Evolutionary conservation across 2,329 filamentous ascomycete species (phyloP).

Genomic region (Fonsecaea erecta): DNA sequence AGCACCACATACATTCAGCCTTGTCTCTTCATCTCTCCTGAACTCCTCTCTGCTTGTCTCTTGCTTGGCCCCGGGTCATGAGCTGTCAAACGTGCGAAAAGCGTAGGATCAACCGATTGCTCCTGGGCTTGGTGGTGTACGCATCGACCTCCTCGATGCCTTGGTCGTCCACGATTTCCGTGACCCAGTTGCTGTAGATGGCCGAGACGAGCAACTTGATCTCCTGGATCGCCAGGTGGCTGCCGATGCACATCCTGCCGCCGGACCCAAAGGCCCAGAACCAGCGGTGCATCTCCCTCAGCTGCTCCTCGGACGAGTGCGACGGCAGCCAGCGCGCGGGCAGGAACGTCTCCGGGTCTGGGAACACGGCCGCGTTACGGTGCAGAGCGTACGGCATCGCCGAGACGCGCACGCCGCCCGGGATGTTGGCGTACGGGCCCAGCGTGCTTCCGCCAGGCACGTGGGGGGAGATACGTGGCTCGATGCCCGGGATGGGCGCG

Average conservation of each 20-base stretch:
- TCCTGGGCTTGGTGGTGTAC: constrained; percentile 64
- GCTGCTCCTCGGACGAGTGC: constrained; percentile 41
- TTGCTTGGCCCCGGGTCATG: neutral
- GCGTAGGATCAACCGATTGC: constrained; percentile 63
- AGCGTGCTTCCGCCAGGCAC: constrained; percentile 42
- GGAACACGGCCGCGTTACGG: constrained; percentile 55
- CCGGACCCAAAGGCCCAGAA: constrained; percentile 59
- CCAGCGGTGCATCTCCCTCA: constrained; percentile 54
- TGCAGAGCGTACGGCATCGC: constrained; percentile 59
- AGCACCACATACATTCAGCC: neutral
- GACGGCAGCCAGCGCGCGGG: constrained; percentile 56
- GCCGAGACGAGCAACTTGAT: constrained; percentile 73
- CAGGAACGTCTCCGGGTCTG: constrained; percentile 53
- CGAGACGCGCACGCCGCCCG: constrained; percentile 51
- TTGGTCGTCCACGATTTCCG: constrained; percentile 64
- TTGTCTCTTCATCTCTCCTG: neutral
- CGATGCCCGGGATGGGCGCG: constrained; percentile 65
- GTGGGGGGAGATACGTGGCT: constrained; percentile 57
- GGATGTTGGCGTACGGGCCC: constrained; percentile 48
- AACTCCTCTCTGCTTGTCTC: neutral
- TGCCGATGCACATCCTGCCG: constrained; percentile 56
- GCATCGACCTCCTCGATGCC: constrained; percentile 69
- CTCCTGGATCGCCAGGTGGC: constrained; percentile 59
- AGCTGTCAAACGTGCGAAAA: constrained; percentile 50
- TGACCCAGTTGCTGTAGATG: constrained; percentile 71